A percentile compares a stretch with the other conserved stretches of the same genome.
These are phyloP conservation scores for Xylaria flabelliformis DNA, from an alignment of 495 filamentous ascomycete genomes.

Conservation along the genomic window DNA sequence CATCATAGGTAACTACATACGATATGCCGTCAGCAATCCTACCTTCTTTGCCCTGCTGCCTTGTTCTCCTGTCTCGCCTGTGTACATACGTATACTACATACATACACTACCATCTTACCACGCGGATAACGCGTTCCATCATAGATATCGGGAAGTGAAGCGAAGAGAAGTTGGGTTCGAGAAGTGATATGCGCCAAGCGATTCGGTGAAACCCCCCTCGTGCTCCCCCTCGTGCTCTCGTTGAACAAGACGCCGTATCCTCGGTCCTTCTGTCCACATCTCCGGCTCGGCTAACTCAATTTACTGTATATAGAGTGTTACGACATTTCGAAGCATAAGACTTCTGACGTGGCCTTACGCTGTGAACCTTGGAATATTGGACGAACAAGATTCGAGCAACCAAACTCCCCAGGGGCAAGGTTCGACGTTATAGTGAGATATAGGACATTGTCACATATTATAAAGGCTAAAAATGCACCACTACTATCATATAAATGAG, in stretches of 20 bases:
- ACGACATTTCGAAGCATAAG: not conserved
- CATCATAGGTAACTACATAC: not conserved
- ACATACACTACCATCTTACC: not conserved
- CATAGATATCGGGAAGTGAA: not conserved
- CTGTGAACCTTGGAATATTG: not conserved
- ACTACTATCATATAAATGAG: not conserved
- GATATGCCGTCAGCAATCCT: slow-evolving; percentile 6
- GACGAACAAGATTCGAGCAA: not conserved
- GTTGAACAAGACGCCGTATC: not conserved
- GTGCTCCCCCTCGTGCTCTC: not conserved
- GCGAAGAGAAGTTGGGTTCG: not conserved
- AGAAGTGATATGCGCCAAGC: not conserved
- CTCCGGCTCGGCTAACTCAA: not conserved
- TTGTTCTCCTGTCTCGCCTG: no score
- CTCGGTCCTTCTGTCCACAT: slow-evolving; percentile 7
- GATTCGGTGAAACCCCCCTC: not conserved
- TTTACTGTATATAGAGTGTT: not conserved
- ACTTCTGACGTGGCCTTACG: not conserved
- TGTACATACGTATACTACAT: no score
- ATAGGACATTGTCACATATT: not conserved
- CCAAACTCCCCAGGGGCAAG: not conserved
- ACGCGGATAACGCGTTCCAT: not conserved
- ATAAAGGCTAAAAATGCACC: not conserved
- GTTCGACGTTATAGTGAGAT: not conserved
- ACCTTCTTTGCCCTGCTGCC: not conserved